These are phyloP conservation scores for Eremothecium sinecaudum DNA, from an alignment of 1,139 yeast genomes.

Conservation along the genomic window DNA sequence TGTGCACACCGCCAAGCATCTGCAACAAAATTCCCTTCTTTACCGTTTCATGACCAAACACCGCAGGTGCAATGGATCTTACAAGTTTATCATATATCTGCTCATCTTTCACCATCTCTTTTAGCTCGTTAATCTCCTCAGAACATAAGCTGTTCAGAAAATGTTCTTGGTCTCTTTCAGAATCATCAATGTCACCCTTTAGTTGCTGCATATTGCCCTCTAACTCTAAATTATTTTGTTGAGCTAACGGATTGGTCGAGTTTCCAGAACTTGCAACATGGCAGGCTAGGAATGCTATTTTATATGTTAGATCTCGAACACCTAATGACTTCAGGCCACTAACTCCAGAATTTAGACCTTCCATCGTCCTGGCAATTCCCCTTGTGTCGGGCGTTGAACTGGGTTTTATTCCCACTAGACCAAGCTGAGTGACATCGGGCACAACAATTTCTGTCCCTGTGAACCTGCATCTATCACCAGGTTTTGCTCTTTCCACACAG, in stretches of 20 bases:
- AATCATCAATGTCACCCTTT: constrained; percentile 28
- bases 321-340: constrained; percentile 81
- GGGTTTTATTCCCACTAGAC: constrained; percentile 95
- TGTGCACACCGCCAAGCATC: constrained; percentile 92
- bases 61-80: constrained; percentile 90
- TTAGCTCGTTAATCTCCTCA: constrained; percentile 75
- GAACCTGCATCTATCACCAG: constrained; percentile 93
- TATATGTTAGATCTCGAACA: constrained; percentile 87
- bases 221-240: constrained; percentile 18
- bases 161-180: constrained; percentile 59
- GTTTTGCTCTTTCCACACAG: constrained; percentile 91
- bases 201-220: constrained; percentile 18
- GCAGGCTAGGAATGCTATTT: constrained; percentile 83
- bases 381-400: constrained; percentile 64
- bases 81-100: constrained; percentile 80
- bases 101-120: constrained; percentile 84
- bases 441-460: constrained; percentile 94
- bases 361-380: constrained; percentile 48
- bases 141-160: constrained; percentile 73
- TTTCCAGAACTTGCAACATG: constrained; percentile 48
- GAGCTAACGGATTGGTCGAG: constrained; percentile 25
- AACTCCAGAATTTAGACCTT: constrained; percentile 76
- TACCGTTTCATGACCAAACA: constrained; percentile 90
- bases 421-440: constrained; percentile 90
- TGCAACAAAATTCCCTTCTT: constrained; percentile 88